These are phyloP conservation scores for Colletotrichum cuscutae DNA, from an alignment of 2,329 filamentous ascomycete species.

Conservation along the genomic window DNA sequence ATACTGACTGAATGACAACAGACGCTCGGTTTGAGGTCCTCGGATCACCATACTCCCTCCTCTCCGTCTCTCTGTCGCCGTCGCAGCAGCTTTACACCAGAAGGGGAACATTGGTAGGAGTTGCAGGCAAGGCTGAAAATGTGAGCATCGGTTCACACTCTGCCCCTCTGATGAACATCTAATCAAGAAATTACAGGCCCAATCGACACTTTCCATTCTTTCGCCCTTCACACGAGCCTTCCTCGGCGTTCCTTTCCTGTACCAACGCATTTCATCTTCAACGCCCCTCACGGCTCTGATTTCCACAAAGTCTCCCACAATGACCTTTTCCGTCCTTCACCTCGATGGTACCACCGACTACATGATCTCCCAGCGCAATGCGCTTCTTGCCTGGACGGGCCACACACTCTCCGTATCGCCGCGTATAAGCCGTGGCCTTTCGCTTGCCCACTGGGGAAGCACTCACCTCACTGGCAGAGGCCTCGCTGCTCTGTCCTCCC, in stretches of 20 bases:
- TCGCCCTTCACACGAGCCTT: constrained; percentile 83
- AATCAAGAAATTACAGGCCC: constrained; percentile 63
- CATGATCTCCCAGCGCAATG: constrained; percentile 89
- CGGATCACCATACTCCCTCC: constrained; percentile 89
- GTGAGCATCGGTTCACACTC: constrained; percentile 57
- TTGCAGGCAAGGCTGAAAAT: constrained; percentile 92
- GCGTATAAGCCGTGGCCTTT: constrained; percentile 78
- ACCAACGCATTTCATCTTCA: constrained; percentile 89
- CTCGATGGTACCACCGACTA: constrained; percentile 95
- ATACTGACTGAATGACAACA: constrained; percentile 47
- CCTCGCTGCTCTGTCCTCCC: constrained; percentile 83
- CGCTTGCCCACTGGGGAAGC: constrained; percentile 90
- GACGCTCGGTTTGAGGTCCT: constrained; percentile 96
- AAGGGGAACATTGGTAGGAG: constrained; percentile 87
- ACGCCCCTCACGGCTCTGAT: constrained; percentile 89
- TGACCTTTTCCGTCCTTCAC: constrained; percentile 87
- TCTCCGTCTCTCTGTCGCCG: constrained; percentile 91
- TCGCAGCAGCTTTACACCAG: constrained; percentile 95
- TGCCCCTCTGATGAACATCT: constrained; percentile 14
- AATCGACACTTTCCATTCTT: constrained; percentile 89
- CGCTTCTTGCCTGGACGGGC: constrained; percentile 95
- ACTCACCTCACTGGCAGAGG: constrained; percentile 90
- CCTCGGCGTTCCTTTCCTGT: constrained; percentile 92
- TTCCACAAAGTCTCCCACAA: constrained; percentile 85
- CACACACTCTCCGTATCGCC: constrained; percentile 83